Evolutionary conservation across 1,284 basidiomycete species (phyloP), one percentile per base, ranked within the genome.

Genomic region (Pholiota adiposa): DNA sequence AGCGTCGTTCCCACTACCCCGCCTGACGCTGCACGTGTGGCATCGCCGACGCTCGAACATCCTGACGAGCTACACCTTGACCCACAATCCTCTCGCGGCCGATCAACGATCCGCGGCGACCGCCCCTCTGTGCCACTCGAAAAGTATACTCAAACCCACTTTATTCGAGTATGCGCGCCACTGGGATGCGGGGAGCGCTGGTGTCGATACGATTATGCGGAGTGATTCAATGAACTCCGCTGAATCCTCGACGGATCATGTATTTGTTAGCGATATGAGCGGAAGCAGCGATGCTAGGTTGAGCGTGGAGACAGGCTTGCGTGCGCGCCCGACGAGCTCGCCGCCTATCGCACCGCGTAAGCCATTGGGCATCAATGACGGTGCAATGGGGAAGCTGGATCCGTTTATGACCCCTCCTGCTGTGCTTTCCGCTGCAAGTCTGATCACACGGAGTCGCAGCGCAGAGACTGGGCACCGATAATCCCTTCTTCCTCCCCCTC

Each of bases 1-100:
- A 78, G 78, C 58, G 61, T 73, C 7, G 68, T 73, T 0, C 78
- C 78, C 2, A 65, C 68, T 3, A 82, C 80, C 0, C 80, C 80
- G 1, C 60, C 69, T 1, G 79, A 79, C 36, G 65, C 49, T 57
- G 55, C 56, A 59, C 61, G 40, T 48, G 51, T 58, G 40, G 36
- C 59, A 43, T 34, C 62, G 53, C 56, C 65, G n/a, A 49, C 64
- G n/a, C 56, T 66, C 4, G 65, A 66, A 36, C 67, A 66, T 18
- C 65, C 67, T 2, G 68, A 71, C 27, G 68, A 69, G 16, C 48
- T 71, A 12, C 58, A 64, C 31, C 64, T 70, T 31, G 66, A 71
- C 33, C 36, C 61, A 4, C 59, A 62, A 34, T 51, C 61, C 19
- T 55, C 58, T 29, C 60, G 67, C 48, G 60, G 63, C 29, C 56